A percentile compares a stretch with the other conserved stretches of the same genome.
phyloP scores from a whole-genome alignment of 176 grass and related monocot species.

The Chloris gayana region DNA sequence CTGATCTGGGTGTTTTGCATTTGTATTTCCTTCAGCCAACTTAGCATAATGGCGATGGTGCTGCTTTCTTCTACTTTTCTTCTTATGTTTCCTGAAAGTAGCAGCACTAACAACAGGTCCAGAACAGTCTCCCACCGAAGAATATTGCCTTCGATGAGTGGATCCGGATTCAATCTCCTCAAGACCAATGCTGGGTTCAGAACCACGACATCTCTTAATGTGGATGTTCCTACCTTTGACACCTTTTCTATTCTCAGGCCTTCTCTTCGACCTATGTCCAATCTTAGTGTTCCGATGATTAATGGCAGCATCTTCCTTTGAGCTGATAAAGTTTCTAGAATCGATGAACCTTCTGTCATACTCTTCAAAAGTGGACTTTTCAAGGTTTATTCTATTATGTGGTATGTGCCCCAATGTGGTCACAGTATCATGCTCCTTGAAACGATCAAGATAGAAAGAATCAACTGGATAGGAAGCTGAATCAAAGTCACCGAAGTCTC shows the following conservation, averaged over 20 bases:
- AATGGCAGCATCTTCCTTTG: not conserved
- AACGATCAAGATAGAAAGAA: slow-evolving; percentile 27
- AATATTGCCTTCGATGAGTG: not conserved
- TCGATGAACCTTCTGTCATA: slow-evolving; percentile 6
- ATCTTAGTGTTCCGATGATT: slow-evolving; percentile 27
- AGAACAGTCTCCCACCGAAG: too few species aligned
- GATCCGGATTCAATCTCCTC: not conserved
- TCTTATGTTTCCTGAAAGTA: slow-evolving; percentile 32
- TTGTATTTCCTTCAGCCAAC: slow-evolving; percentile 18
- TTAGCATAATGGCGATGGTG: slow-evolving; percentile 4
- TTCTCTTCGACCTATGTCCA: slow-evolving; percentile 27
- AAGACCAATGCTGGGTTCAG: slow-evolving; percentile 15
- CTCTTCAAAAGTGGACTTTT: slow-evolving; percentile 27
- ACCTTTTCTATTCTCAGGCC: slow-evolving; percentile 19
- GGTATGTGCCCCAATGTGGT: slow-evolving; percentile 18
- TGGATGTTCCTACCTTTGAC: slow-evolving; percentile 25
- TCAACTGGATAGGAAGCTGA: not conserved
- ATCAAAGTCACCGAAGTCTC: slow-evolving; percentile 33
- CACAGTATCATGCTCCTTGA: slow-evolving; percentile 1
- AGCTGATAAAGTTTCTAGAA: slow-evolving; percentile 20
- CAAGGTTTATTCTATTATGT: slow-evolving; percentile 5
- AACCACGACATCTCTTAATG: slow-evolving; percentile 23
- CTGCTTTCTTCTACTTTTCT: slow-evolving; percentile 43
- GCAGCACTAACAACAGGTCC: slow-evolving; percentile 13
- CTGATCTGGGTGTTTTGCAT: not conserved